Conservation (phyloP, 164 flowering plant species). For the Taxillus chinensis region DNA sequence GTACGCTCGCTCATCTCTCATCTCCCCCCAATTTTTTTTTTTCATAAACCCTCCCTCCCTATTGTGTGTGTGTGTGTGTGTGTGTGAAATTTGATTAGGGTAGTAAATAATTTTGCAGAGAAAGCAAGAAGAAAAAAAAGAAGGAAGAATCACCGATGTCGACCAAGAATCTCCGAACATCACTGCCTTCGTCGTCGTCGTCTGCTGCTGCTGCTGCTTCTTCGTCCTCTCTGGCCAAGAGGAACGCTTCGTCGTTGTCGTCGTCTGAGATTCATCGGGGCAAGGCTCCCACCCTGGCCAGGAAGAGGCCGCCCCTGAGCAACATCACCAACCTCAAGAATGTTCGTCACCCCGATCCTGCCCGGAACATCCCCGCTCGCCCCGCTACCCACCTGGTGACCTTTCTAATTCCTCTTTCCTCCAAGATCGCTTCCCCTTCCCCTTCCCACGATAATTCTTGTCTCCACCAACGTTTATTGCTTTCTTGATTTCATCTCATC, state of each 20-base stretch:
- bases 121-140: not conserved
- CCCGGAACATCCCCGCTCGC: conserved; percentile 4
- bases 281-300: conserved; percentile 20
- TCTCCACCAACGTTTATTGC: too few relatives aligned
- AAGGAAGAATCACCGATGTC: conserved; percentile 13
- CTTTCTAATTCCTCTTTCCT: too few relatives aligned
- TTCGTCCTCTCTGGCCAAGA: conserved; percentile 18
- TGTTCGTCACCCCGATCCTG: conserved; percentile 3
- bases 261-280: conserved; percentile 19
- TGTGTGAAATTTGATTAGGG: too few relatives aligned
- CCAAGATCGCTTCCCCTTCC: too few relatives aligned
- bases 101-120: too few relatives aligned
- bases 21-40: not conserved
- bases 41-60: too few relatives aligned
- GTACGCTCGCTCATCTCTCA: not conserved
- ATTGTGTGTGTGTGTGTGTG: too few relatives aligned
- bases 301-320: conserved; percentile 46
- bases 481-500: too few relatives aligned
- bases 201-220: not conserved
- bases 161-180: conserved; percentile 27
- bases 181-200: conserved; percentile 29
- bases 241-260: conserved; percentile 12
- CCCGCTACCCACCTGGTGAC: too few relatives aligned
- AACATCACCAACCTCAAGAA: conserved; percentile 37
- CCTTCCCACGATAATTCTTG: too few relatives aligned